Base-by-base conservation (phyloP, 805 yeast species). In the Starmerella tilneyi region DNA sequence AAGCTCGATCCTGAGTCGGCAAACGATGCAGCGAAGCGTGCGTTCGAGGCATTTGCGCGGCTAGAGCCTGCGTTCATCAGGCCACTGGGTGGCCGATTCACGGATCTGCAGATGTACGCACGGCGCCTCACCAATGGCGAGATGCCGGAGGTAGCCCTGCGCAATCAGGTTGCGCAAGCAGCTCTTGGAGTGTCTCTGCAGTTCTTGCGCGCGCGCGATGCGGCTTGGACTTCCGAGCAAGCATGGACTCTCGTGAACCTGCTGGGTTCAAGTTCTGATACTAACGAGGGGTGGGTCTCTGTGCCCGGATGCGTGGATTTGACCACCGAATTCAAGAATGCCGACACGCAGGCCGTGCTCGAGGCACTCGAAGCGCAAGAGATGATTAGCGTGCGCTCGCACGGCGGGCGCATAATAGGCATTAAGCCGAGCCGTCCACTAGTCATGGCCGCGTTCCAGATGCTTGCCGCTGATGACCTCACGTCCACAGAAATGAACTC, bases 11-110 rank as follows among this genome's bases (percentile, higher is more conserved):
- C 45, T 35, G 39, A n/a, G 11, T 43, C 35, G 11, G 20, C 27
- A 8, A 23, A 34, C 15, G 22, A 27, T 7, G 45, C 31, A 23
- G 45, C 49, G n/a, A 17, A 32, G 27, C 26, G 9, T 12, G 42
- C 45, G 7, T 15, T 38, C 21, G 17, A 12, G 19, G 29, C 22
- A 23, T 40, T 22, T 49, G 44, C 13, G 58, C 54, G 62, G 64
- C 59, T 22, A 56, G 60, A n/a, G 49, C 26, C 37, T 5, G 32
- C 36, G 12, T 47, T 45, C 26, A 64, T 88, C 27, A 75, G 67
- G 22, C 94, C 94, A 11, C 64, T 92, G 22, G 98, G 98, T 17
- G 98, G 98, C 32, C 76, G 98, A 51, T 82, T 89, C 88, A 70
- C 86, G 36, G 98, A 92, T 61, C 69, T 92, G 42, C 96, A 92